These are phyloP conservation scores for Escallonia herrerae DNA, from an alignment of 129 eudicot species.

Conservation along the genomic window DNA sequence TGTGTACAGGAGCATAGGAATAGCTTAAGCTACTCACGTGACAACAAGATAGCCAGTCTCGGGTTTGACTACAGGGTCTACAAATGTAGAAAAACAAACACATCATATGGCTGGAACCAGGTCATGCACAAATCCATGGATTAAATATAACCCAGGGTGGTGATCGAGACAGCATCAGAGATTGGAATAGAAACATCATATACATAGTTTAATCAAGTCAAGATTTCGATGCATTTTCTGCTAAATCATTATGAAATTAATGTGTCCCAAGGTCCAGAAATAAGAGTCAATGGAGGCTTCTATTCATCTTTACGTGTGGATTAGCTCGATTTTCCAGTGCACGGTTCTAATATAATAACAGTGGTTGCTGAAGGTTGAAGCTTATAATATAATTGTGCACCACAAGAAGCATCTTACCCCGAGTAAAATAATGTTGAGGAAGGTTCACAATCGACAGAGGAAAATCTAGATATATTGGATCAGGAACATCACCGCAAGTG, in stretches of 20 bases:
- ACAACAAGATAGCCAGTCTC: constrained; percentile 39
- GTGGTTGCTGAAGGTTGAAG: constrained; percentile 4
- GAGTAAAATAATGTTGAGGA: constrained; percentile 34
- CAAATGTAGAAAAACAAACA: constrained; percentile 31
- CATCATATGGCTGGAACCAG: constrained; percentile 45
- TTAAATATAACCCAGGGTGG: neutral
- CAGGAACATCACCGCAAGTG: constrained; percentile 19
- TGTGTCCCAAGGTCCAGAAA: constrained; percentile 70
- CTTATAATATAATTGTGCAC: constrained; percentile 17
- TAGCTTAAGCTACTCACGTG: constrained; percentile 38
- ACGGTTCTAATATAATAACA: constrained; percentile 8
- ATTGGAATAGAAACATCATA: constrained; percentile 95
- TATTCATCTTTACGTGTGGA: constrained; percentile 21
- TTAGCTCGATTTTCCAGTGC: constrained; percentile 33
- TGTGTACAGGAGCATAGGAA: constrained; percentile 1
- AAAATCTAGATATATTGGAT: constrained; percentile 13
- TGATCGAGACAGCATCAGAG: constrained; percentile 48
- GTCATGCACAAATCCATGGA: constrained; percentile 6
- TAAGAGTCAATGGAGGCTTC: constrained; percentile 67
- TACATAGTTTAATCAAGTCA: constrained; percentile 49
- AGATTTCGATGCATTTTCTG: constrained; percentile 31
- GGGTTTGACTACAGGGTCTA: constrained; percentile 37
- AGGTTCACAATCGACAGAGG: constrained; percentile 27
- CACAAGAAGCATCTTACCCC: constrained; percentile 58
- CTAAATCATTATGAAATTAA: constrained; percentile 44